A percentile compares a stretch with the other conserved stretches of the same genome.
These are phyloP conservation scores for Jamesozyma spencerorum DNA, from an alignment of 805 yeast species.

Conservation along the genomic window DNA sequence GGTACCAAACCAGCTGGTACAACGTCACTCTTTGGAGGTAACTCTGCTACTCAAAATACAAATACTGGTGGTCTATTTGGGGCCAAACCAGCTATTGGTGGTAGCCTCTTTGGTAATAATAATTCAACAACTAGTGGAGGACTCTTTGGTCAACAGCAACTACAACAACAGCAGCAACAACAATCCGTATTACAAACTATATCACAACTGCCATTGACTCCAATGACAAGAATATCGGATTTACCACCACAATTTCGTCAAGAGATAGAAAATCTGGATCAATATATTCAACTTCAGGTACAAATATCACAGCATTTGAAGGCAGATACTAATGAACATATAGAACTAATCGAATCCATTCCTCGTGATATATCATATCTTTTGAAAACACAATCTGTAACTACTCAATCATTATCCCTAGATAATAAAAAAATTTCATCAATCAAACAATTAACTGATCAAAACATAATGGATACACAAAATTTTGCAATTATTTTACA, in stretches of 20 bases:
- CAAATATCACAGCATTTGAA: constrained; percentile 60
- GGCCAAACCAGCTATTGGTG: constrained; percentile 13
- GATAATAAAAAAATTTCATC: constrained; percentile 39
- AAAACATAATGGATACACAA: constrained; percentile 38
- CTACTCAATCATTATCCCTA: constrained; percentile 52
- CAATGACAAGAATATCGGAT: constrained; percentile 69
- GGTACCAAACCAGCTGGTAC: constrained; percentile 8
- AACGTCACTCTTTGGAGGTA: constrained; percentile 9
- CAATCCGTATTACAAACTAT: constrained; percentile 36
- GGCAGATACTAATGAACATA: constrained; percentile 52
- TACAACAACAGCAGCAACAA: constrained; percentile 20
- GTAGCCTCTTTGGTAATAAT: constrained; percentile 29
- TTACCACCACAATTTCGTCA: constrained; percentile 61
- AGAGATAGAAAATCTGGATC: constrained; percentile 62
- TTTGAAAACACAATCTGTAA: constrained; percentile 49
- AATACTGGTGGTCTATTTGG: constrained; percentile 24
- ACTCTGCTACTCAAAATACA: not conserved
- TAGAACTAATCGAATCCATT: constrained; percentile 54
- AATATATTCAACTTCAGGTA: constrained; percentile 65
- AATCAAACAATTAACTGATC: constrained; percentile 37
- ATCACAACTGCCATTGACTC: constrained; percentile 44
- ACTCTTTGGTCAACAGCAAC: constrained; percentile 27
- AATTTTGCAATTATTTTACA: constrained; percentile 45
- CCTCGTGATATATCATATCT: constrained; percentile 65
- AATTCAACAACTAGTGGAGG: constrained; percentile 21